Evolutionary conservation across 148 eudicot genomes (phyloP).

Genomic region (Rhododendron williamsianum): DNA sequence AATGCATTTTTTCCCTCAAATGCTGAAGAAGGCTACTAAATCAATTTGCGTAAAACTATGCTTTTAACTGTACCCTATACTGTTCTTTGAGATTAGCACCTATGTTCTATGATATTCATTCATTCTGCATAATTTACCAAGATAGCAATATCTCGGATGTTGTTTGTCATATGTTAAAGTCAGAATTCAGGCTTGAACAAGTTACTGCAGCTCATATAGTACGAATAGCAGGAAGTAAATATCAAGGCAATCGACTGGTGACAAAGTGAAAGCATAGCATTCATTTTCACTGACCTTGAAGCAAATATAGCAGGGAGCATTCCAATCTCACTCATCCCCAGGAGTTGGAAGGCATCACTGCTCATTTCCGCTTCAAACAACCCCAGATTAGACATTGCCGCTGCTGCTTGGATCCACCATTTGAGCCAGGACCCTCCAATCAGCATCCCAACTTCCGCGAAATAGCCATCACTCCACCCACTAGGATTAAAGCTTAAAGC

Average conservation of each 20-base stretch:
- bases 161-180: neutral
- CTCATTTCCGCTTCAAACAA: conserved; percentile 90
- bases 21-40: neutral
- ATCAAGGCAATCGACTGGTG: neutral
- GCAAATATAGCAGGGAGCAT: conserved; percentile 65
- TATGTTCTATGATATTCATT: neutral
- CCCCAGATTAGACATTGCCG: conserved; percentile 79
- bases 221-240: neutral
- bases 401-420: conserved; percentile 81
- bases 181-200: neutral
- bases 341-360: conserved; percentile 73
- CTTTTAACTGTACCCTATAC: neutral
- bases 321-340: conserved; percentile 85
- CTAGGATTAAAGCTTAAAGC: conserved; percentile 36
- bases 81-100: neutral
- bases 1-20: neutral
- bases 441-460: conserved; percentile 67
- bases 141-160: neutral
- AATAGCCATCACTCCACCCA: conserved; percentile 78
- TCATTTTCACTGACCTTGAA: conserved; percentile 34
- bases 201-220: neutral
- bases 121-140: neutral
- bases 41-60: neutral
- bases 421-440: conserved; percentile 80
- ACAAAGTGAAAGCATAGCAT: neutral